Evolutionary conservation across 2,329 filamentous ascomycete genomes (phyloP), one percentile per base, ranked within the genome.

Genomic region (Aspergillus calidoustus): DNA sequence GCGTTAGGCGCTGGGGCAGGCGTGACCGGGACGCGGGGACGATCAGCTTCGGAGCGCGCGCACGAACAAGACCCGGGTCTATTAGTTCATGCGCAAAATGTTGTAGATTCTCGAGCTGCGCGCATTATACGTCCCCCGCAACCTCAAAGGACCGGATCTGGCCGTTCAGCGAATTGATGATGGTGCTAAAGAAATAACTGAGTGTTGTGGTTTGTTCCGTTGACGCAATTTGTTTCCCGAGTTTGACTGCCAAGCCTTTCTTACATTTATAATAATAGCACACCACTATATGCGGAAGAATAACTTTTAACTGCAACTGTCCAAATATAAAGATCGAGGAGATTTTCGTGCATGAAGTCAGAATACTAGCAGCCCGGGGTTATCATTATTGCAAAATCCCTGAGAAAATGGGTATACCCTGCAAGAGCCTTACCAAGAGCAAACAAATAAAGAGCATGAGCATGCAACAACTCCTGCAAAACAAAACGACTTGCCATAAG

Each of bases 141-240:
- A 25, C 17, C 25, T 28, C 2, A 19, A 19, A 19, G 19, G 19
- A 28, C 25, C 25, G 6, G 6, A 28, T 28, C 25, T 7, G 6
- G 25, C 25, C 25, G 25, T 28, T 28, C 25, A 28, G 25, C 25
- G 25, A 28, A 28, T 28, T 28, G 25, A 28, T 7, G 25, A 28
- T 28, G 4, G 25, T 28, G 6, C 25, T 41, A 11, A 11, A 54
- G 57, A 54, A 25, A 60, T 52, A 62, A 60, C 52, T 43, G 58
- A 57, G 57, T 65, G 50, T 65, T 64, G 57, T 61, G 67, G 70
- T 70, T 71, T 71, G 69, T 57, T 60, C 47, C 54, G 71, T 70
- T 72, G 70, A 55, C 25, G 4, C 2, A 28, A 28, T 23, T 43
- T 64, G 63, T 68, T 63, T 62, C 52, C 23, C 23, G 43, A 19